phyloP scores from a whole-genome alignment of 352 stramenopile genomes.

The Globisporangium abappressorium region DNA sequence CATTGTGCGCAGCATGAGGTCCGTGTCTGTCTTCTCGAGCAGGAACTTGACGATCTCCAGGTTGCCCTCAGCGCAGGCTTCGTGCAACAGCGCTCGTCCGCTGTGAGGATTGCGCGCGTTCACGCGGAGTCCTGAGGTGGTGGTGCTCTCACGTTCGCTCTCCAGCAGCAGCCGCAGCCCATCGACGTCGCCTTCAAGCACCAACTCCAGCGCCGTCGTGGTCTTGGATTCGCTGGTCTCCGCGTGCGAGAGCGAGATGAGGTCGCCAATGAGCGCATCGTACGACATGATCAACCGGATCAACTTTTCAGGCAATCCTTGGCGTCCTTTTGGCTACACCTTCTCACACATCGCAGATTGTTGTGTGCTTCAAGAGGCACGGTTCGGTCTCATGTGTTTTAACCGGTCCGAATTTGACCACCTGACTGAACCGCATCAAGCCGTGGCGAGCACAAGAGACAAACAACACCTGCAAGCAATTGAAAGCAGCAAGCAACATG shows the following conservation, averaged over 20 bases:
- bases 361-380: not conserved
- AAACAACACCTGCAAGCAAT: not conserved
- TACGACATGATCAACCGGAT: conserved; percentile 22
- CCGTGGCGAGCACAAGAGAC: not conserved
- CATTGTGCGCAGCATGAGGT: conserved; percentile 63
- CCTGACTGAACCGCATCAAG: conserved; percentile 10
- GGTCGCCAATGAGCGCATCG: conserved; percentile 43
- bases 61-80: conserved; percentile 49
- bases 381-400: not conserved
- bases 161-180: conserved; percentile 24
- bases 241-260: conserved; percentile 24
- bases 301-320: not conserved
- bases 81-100: conserved; percentile 58
- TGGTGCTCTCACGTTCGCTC: not conserved
- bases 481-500: not conserved
- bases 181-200: conserved; percentile 28
- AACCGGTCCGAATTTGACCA: conserved; percentile 9
- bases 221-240: conserved; percentile 3
- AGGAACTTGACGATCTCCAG: conserved; percentile 57
- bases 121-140: conserved; percentile 18
- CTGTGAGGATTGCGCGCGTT: conserved; percentile 35
- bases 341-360: conserved; percentile 32
- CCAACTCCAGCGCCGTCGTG: conserved; percentile 26
- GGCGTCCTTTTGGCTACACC: not conserved
- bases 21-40: conserved; percentile 37